Base-by-base conservation (phyloP, 371 early-diverging fungal species). In the Mucor mucedo region DNA sequence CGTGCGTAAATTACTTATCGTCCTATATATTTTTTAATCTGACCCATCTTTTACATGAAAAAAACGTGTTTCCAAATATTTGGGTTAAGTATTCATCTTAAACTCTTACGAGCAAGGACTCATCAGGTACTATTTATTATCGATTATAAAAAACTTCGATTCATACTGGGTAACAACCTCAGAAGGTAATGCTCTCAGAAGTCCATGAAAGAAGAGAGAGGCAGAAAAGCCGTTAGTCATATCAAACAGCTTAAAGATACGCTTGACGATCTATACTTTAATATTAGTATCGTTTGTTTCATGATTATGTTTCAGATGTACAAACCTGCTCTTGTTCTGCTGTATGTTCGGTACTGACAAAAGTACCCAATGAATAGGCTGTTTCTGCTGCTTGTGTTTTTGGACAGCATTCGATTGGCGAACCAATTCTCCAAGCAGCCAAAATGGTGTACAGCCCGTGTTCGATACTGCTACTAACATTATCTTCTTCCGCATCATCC, bases 311-410 rank as follows among this genome's bases (percentile, higher is more conserved):
- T 30, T 30, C 11, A 35, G 4, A 35, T 35, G 35, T 35, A 2
- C 11, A 2, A 70, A 78, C 78, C 71, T 78, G 78, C 29, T 74
- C 66, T 55, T 72, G 78, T 50, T 70, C 69, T 57, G 38, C 1
- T 58, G 32, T 52, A 58, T 21, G 0, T 57, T 30, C 38, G 39
- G 52, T 21, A 41, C 55, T 6, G 57, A 74, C 56, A 10, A 56
- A 60, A 48, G 50, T 52, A 2, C 52, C 32, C 21, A 79, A 35
- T n/a, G 65, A 38, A 45, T 68, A 73, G 3, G n/a, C 44, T 41
- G 66, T 57, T 29, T 75, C 65, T 10, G 65, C 2, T 1, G 48
- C 14, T 2, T 64, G 35, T 11, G 45, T 40, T 2, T 11, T 27
- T 2, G 44, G 27, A 32, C 45, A 14, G 1, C 47, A 47, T 21